Evolutionary conservation across 2,329 filamentous ascomycete genomes (phyloP).

Genomic region (Verticillium nonalfalfae): DNA sequence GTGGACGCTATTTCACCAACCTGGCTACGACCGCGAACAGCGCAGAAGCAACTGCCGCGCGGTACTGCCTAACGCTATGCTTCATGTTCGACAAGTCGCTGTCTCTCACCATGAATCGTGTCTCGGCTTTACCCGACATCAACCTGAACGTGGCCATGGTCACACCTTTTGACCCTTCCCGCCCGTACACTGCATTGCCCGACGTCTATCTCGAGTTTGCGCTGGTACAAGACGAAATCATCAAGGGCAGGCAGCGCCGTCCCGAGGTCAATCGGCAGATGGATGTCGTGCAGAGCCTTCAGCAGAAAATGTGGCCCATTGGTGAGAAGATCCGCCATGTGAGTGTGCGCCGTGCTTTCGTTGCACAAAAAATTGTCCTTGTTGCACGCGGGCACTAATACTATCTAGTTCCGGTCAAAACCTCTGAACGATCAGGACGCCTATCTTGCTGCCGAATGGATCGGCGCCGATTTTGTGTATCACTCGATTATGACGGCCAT

Average conservation of each 20-base stretch:
- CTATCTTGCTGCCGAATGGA: neutral
- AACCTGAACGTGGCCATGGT: neutral
- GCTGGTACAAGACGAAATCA: neutral
- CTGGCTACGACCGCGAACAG: neutral
- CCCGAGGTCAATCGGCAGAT: neutral
- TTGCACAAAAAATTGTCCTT: neutral
- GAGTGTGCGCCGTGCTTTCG: no score
- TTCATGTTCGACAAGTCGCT: conserved; percentile 2
- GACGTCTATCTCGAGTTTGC: conserved; percentile 1
- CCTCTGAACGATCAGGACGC: neutral
- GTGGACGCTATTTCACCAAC: neutral
- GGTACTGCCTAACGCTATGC: neutral
- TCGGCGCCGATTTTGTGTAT: neutral
- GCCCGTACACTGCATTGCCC: neutral
- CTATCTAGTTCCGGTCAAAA: neutral
- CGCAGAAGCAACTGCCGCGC: neutral
- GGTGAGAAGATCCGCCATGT: conserved; percentile 2
- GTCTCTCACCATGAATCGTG: neutral
- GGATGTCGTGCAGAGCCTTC: neutral
- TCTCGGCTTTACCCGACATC: conserved; percentile 1
- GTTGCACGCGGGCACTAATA: neutral
- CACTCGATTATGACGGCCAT: conserved; percentile 1
- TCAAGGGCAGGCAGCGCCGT: neutral
- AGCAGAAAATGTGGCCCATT: conserved; percentile 2
- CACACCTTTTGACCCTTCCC: neutral